Percentiles rank a stretch among this genome's conserved stretches.
Evolutionary conservation across 495 filamentous ascomycete species (phyloP).

Genomic region (Elaphomyces granulatus): DNA sequence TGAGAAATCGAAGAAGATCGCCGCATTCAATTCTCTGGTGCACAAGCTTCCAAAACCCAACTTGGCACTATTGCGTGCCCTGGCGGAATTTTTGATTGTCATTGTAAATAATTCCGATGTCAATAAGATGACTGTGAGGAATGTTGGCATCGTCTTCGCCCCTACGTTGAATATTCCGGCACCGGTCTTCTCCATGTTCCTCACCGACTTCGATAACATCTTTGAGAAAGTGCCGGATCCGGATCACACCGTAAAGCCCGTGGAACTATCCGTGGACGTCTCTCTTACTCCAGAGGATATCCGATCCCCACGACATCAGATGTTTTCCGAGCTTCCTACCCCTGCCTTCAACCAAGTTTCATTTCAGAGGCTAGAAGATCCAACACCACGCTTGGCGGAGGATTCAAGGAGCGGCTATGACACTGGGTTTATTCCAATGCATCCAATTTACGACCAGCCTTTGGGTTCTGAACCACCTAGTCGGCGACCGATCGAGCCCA

Average conservation of each 20-base stretch:
- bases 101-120: slow-evolving; percentile 78
- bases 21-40: slow-evolving; percentile 73
- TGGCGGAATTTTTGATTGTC: slow-evolving; percentile 73
- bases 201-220: slow-evolving; percentile 77
- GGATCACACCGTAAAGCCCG: slow-evolving; percentile 3
- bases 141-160: slow-evolving; percentile 98
- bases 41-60: slow-evolving; percentile 72
- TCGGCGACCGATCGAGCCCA: slow-evolving; percentile 9
- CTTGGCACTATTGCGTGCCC: slow-evolving; percentile 59
- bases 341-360: slow-evolving; percentile 49
- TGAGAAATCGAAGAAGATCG: slow-evolving; percentile 60
- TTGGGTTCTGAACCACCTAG: slow-evolving; percentile 17
- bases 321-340: slow-evolving; percentile 56
- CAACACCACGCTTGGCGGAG: slow-evolving; percentile 10
- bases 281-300: slow-evolving; percentile 43
- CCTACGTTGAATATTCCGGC: slow-evolving; percentile 94
- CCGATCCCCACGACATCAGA: slow-evolving; percentile 50
- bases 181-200: slow-evolving; percentile 83
- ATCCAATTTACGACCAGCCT: slow-evolving; percentile 41
- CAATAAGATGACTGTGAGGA: slow-evolving; percentile 97
- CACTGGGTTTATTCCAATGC: slow-evolving; percentile 47
- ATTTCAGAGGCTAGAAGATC: slow-evolving; percentile 26
- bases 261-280: slow-evolving; percentile 33
- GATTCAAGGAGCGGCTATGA: slow-evolving; percentile 26
- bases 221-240: slow-evolving; percentile 46